phyloP scores from a whole-genome alignment of 169 alveolate genomes.

The Theileria orientalis region DNA sequence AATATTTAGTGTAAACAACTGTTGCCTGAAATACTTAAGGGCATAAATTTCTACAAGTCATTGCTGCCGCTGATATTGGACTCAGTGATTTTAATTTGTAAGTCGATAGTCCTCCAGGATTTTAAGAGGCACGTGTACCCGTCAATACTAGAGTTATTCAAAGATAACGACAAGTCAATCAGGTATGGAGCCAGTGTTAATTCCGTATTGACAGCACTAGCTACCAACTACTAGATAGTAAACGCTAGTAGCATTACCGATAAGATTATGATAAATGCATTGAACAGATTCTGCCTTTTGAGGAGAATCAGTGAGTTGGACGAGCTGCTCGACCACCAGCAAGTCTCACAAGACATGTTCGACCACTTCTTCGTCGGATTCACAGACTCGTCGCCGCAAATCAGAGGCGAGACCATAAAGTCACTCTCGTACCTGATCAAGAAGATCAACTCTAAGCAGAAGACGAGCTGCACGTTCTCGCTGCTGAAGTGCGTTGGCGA shows the following conservation, averaged over 20 bases:
- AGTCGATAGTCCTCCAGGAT: conserved; percentile 47
- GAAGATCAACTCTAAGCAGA: conserved; percentile 61
- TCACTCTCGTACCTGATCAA: conserved; percentile 64
- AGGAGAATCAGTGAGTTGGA: conserved; percentile 53
- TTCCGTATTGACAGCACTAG: background rate
- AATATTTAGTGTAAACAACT: conserved; percentile 56
- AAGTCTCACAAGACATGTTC: conserved; percentile 52
- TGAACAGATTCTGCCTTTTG: conserved; percentile 38
- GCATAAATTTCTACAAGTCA: conserved; percentile 37
- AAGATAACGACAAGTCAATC: conserved; percentile 55
- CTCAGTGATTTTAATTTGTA: conserved; percentile 56
- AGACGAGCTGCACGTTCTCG: conserved; percentile 31
- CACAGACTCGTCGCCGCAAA: conserved; percentile 65
- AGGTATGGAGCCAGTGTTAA: no score
- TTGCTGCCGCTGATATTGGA: conserved; percentile 48
- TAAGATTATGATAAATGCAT: background rate
- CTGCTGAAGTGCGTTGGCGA: conserved; percentile 67
- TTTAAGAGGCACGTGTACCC: conserved; percentile 60
- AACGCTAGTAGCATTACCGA: background rate
- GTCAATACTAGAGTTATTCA: conserved; percentile 27
- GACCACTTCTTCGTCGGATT: conserved; percentile 62
- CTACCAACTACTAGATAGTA: background rate
- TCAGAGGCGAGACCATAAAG: conserved; percentile 72
- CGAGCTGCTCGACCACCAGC: conserved; percentile 41
- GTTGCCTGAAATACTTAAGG: conserved; percentile 57